phyloP scores from a whole-genome alignment of 805 yeast genomes.

The Wickerhamiella sergipiensis region DNA sequence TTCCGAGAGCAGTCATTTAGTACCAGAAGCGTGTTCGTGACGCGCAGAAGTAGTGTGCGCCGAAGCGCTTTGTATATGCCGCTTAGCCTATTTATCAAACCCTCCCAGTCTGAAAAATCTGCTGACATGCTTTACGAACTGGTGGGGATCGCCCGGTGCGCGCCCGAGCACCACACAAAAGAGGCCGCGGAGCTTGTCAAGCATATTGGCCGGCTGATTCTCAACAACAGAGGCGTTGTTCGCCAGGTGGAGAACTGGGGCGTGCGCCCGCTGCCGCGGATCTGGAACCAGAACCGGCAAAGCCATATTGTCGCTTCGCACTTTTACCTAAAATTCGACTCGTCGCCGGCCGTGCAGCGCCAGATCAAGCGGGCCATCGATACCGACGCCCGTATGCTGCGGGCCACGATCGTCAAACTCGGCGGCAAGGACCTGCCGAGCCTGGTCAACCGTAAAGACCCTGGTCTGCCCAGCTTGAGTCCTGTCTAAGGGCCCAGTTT shows the following conservation, averaged over 20 bases:
- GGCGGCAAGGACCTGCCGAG: slow-evolving; percentile 20
- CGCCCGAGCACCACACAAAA: slow-evolving; percentile 30
- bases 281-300: slow-evolving; percentile 75
- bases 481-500: neutral
- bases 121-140: slow-evolving; percentile 70
- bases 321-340: slow-evolving; percentile 75
- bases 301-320: slow-evolving; percentile 83
- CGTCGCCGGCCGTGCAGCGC: slow-evolving; percentile 72
- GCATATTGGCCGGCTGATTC: slow-evolving; percentile 69
- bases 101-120: neutral
- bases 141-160: slow-evolving; percentile 77
- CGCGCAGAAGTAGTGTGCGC: too few species aligned
- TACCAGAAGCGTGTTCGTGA: too few species aligned
- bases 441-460: slow-evolving; percentile 5
- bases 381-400: slow-evolving; percentile 80
- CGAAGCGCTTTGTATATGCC: too few species aligned
- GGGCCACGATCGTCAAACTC: slow-evolving; percentile 53
- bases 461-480: neutral
- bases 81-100: too few species aligned
- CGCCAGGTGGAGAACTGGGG: slow-evolving; percentile 74
- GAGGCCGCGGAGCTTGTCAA: slow-evolving; percentile 55
- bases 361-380: slow-evolving; percentile 70
- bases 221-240: slow-evolving; percentile 88
- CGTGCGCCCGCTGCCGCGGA: slow-evolving; percentile 60
- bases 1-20: too few species aligned